A percentile compares a stretch with the other conserved stretches of the same genome.
These are phyloP conservation scores for Penicillium dipodomyicola DNA, from an alignment of 495 filamentous ascomycete species.

Conservation along the genomic window DNA sequence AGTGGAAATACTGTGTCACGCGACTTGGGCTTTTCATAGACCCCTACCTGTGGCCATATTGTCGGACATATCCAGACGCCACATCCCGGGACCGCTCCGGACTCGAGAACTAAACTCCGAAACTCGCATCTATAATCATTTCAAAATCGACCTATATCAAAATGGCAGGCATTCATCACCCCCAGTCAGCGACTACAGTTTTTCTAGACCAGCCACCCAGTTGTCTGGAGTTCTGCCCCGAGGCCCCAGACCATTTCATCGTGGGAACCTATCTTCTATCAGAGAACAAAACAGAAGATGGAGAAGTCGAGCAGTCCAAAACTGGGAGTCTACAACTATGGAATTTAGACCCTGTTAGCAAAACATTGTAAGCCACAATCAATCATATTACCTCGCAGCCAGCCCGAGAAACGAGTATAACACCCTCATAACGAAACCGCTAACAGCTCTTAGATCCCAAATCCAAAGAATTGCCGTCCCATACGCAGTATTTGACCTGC, in stretches of 20 bases:
- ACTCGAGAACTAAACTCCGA: neutral
- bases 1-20: neutral
- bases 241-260: conserved; percentile 63
- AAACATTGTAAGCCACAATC: conserved; percentile 47
- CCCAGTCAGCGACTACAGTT: conserved; percentile 36
- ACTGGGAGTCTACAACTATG: conserved; percentile 73
- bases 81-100: neutral
- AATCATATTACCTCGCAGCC: neutral
- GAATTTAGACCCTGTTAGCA: conserved; percentile 43
- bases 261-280: conserved; percentile 85
- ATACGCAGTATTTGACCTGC: conserved; percentile 80
- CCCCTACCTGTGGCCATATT: neutral
- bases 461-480: conserved; percentile 51
- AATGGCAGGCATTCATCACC: conserved; percentile 24
- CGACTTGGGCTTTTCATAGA: neutral
- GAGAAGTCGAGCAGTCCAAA: conserved; percentile 52
- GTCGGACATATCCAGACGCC: neutral
- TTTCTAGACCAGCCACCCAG: conserved; percentile 66
- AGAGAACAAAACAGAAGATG: conserved; percentile 37
- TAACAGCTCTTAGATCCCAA: conserved; percentile 27
- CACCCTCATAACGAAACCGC: neutral
- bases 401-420: neutral
- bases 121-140: neutral
- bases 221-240: conserved; percentile 78
- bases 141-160: neutral